phyloP scores from a whole-genome alignment of 2,329 filamentous ascomycete genomes.

The Alternaria postmessia region DNA sequence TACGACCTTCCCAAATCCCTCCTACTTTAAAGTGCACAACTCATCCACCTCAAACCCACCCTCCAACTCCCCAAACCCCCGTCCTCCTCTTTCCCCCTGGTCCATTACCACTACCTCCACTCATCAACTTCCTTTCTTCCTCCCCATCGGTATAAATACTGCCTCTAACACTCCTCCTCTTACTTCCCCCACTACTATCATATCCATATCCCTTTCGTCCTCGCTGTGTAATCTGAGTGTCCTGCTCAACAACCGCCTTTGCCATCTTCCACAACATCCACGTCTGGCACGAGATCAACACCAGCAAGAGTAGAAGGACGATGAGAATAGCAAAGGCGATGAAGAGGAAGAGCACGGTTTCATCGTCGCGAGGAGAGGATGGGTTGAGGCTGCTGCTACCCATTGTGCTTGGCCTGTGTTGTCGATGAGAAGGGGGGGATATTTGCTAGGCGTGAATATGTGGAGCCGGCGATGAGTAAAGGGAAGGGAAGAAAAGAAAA shows the following conservation, averaged over 20 bases:
- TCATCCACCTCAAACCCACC: constrained; percentile 6
- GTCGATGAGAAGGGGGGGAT: background rate
- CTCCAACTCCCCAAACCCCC: background rate
- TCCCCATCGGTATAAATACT: background rate
- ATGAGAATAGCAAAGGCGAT: constrained; percentile 37
- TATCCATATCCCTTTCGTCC: background rate
- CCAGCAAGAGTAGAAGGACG: constrained; percentile 31
- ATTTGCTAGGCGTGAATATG: background rate
- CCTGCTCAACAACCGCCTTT: constrained; percentile 27
- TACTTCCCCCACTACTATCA: background rate
- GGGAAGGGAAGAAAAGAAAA: background rate
- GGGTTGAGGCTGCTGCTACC: constrained; percentile 2
- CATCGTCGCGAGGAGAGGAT: constrained; percentile 8
- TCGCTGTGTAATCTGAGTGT: constrained; percentile 18
- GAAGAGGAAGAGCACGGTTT: constrained; percentile 36
- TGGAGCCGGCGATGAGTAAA: background rate
- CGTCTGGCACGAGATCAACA: constrained; percentile 30
- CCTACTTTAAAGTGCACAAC: background rate
- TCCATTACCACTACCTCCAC: background rate
- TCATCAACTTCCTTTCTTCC: constrained; percentile 3
- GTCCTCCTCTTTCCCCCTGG: constrained; percentile 10
- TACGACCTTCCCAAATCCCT: background rate
- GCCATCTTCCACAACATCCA: constrained; percentile 39
- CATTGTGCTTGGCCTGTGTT: constrained; percentile 6
- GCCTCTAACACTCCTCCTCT: constrained; percentile 1